Conservation (phyloP, 768 basidiomycete species). For the Inosperma sp. region DNA sequence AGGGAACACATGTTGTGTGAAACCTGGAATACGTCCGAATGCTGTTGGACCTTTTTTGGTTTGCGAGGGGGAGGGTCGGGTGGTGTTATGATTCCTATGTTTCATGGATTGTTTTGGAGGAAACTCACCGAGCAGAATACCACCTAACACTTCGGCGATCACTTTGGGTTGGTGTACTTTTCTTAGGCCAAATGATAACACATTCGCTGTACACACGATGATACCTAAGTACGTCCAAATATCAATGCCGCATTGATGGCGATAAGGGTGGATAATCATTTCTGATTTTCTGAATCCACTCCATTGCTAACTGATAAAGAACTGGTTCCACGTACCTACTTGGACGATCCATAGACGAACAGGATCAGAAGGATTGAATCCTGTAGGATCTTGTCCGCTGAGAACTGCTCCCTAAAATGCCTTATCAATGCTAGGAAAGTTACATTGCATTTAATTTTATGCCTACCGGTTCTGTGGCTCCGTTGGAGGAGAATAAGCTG, state of each 20-base stretch:
- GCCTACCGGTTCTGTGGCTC: conserved; percentile 39
- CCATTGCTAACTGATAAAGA: too few relatives aligned
- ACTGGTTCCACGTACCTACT: conserved; percentile 50
- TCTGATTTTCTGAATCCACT: too few relatives aligned
- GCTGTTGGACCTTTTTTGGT: conserved; percentile 56
- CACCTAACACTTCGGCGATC: conserved; percentile 80
- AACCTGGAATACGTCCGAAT: too few relatives aligned
- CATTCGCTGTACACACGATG: conserved; percentile 74
- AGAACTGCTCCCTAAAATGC: conserved; percentile 62
- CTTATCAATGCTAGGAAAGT: neutral
- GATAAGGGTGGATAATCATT: too few relatives aligned
- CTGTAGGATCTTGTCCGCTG: conserved; percentile 67
- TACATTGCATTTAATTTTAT: neutral
- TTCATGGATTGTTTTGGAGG: too few relatives aligned
- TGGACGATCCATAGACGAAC: conserved; percentile 74
- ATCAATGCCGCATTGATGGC: neutral
- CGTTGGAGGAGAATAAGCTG: conserved; percentile 30
- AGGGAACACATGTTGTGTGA: too few relatives aligned
- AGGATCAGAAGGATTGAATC: conserved; percentile 62
- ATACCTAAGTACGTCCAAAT: conserved; percentile 44
- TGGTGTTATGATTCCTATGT: conserved; percentile 24
- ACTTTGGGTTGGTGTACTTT: conserved; percentile 81
- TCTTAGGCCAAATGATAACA: conserved; percentile 59
- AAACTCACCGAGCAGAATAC: conserved; percentile 72
- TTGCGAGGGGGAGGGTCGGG: neutral